A percentile compares a stretch with the other conserved stretches of the same genome.
Evolutionary conservation across 306 rosid genomes (phyloP).

Genomic region (Cucurbita ficifolia): DNA sequence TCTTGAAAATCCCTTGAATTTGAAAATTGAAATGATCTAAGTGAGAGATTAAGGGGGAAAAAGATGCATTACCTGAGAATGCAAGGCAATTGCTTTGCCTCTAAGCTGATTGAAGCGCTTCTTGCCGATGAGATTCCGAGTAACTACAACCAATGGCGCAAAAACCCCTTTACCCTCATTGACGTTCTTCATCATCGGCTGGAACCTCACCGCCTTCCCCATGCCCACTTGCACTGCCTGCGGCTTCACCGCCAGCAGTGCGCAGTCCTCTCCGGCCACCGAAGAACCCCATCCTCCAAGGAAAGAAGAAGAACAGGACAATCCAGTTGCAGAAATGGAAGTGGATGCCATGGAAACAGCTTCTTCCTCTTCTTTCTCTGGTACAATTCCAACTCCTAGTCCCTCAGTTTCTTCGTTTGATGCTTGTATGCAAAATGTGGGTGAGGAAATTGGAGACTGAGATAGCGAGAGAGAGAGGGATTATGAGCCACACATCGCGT

Average conservation of each 20-base stretch:
- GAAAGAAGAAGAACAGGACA: slow-evolving; percentile 31
- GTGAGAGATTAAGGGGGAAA: too few relatives aligned
- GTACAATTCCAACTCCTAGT: not conserved
- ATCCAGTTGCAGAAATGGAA: slow-evolving; percentile 49
- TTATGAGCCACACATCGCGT: not conserved
- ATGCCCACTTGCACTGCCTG: slow-evolving; percentile 39
- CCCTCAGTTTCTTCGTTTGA: not conserved
- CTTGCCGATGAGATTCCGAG: slow-evolving; percentile 71
- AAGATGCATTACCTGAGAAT: slow-evolving; percentile 57
- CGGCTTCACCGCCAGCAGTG: slow-evolving; percentile 22
- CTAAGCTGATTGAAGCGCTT: slow-evolving; percentile 83
- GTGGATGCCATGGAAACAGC: slow-evolving; percentile 47
- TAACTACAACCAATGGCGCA: slow-evolving; percentile 68
- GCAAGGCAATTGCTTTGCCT: slow-evolving; percentile 96
- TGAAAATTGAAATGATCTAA: too few relatives aligned
- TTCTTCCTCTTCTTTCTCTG: not conserved
- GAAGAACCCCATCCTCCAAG: slow-evolving; percentile 70
- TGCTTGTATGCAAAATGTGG: not conserved
- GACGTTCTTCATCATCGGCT: slow-evolving; percentile 85
- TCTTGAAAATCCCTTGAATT: too few relatives aligned
- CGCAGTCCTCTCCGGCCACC: slow-evolving; percentile 54
- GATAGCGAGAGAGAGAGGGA: not conserved
- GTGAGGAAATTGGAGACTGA: not conserved
- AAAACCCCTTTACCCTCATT: slow-evolving; percentile 94
- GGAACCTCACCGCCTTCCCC: slow-evolving; percentile 41